Percentiles rank a stretch among this genome's conserved stretches.
Evolutionary conservation across 2,329 filamentous ascomycete species (phyloP).

Genomic region (Aspergillaceae sp.): DNA sequence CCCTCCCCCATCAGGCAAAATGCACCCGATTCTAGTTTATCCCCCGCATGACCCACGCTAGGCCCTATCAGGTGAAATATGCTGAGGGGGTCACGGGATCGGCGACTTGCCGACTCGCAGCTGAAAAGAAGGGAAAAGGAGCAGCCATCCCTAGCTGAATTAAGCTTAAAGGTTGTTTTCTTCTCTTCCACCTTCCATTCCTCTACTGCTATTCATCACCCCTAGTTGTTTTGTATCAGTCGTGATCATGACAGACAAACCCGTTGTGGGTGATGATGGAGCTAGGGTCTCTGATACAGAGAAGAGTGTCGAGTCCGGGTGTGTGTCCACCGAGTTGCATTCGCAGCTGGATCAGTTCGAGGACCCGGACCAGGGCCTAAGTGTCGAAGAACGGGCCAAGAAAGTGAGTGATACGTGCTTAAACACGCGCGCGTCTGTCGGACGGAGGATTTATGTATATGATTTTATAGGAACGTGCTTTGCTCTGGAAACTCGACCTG

Average conservation of each 20-base stretch:
- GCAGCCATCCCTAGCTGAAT: not conserved
- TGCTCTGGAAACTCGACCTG: slow-evolving; percentile 39
- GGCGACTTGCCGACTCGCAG: not conserved
- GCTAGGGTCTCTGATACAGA: slow-evolving; percentile 7
- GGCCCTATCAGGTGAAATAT: not conserved
- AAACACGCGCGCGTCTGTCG: no score
- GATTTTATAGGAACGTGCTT: slow-evolving; percentile 30
- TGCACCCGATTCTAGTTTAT: not conserved
- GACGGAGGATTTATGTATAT: not conserved
- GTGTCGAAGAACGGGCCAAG: slow-evolving; percentile 52
- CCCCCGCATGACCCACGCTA: not conserved
- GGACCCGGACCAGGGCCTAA: slow-evolving; percentile 58
- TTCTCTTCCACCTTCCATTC: not conserved
- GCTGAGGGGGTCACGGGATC: not conserved
- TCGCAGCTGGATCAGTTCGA: slow-evolving; percentile 14
- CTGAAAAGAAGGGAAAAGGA: not conserved
- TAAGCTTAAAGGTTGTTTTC: not conserved
- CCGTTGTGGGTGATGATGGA: not conserved
- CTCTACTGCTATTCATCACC: not conserved
- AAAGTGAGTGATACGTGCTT: slow-evolving; percentile 39
- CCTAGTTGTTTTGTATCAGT: no score
- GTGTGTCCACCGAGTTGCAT: not conserved
- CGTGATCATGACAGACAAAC: no score
- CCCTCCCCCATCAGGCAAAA: not conserved
- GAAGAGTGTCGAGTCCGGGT: slow-evolving; percentile 5